Percentiles rank a stretch among this genome's conserved stretches.
These are phyloP conservation scores for Papiliotrema fonsecae DNA, from an alignment of 1,284 basidiomycete species.

Conservation along the genomic window DNA sequence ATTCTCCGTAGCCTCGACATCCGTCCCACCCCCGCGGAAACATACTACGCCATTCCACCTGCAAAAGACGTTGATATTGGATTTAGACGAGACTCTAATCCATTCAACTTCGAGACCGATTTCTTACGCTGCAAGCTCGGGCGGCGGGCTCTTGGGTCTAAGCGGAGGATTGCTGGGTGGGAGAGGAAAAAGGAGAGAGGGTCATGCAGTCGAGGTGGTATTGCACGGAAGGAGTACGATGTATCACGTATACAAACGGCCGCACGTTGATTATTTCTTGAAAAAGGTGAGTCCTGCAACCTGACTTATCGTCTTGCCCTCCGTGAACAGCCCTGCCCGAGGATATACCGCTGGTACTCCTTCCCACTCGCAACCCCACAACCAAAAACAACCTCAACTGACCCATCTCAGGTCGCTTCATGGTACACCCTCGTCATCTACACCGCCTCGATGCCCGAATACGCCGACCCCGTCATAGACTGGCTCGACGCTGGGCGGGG, in stretches of 20 bases:
- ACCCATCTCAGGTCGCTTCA: conserved; percentile 67
- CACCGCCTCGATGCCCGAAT: conserved; percentile 98
- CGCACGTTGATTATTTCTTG: conserved; percentile 92
- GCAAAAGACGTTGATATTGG: conserved; percentile 88
- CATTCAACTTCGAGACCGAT: conserved; percentile 86
- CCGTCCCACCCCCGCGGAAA: conserved; percentile 50
- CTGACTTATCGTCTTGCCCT: neutral
- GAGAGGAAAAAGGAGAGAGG: conserved; percentile 61
- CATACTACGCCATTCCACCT: conserved; percentile 63
- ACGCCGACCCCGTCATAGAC: conserved; percentile 98
- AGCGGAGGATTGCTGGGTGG: conserved; percentile 52
- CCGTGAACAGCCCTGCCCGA: too few species aligned
- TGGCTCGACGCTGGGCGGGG: conserved; percentile 95
- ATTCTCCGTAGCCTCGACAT: neutral
- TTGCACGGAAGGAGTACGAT: conserved; percentile 81
- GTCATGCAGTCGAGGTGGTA: conserved; percentile 93
- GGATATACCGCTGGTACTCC: too few species aligned
- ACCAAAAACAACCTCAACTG: too few species aligned
- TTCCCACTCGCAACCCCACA: too few species aligned
- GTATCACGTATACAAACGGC: conserved; percentile 98
- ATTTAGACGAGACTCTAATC: conserved; percentile 96
- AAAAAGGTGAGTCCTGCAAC: conserved; percentile 63
- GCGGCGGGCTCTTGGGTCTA: conserved; percentile 59
- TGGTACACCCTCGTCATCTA: conserved; percentile 99
- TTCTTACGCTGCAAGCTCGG: conserved; percentile 48